phyloP scores from a whole-genome alignment of 768 basidiomycete genomes.

The Hygrocybe coccinea region DNA sequence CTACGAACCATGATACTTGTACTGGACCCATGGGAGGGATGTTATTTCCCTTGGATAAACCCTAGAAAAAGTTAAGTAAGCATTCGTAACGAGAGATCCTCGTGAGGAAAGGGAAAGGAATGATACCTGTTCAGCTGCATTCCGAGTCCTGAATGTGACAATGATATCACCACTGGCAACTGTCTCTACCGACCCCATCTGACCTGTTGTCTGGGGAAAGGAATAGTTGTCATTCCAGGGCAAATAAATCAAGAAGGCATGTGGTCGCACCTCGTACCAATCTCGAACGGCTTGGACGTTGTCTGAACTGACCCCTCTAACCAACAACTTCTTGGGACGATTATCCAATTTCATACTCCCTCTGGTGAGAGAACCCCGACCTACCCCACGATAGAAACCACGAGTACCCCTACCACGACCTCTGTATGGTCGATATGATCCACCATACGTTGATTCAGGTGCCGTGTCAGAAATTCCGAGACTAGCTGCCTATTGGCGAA shows the following conservation, averaged over 20 bases:
- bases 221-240: constrained; percentile 7
- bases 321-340: constrained; percentile 71
- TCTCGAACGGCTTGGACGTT: constrained; percentile 60
- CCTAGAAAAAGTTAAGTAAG: constrained; percentile 38
- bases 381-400: constrained; percentile 56
- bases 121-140: constrained; percentile 69
- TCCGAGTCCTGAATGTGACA: constrained; percentile 66
- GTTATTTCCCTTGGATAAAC: constrained; percentile 63
- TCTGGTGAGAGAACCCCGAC: constrained; percentile 62
- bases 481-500: constrained; percentile 56
- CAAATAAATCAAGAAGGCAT: not conserved
- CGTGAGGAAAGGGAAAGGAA: too few species aligned
- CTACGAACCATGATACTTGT: constrained; percentile 62
- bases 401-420: constrained; percentile 60
- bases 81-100: not conserved
- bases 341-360: constrained; percentile 87
- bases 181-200: constrained; percentile 59
- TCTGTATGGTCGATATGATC: constrained; percentile 64
- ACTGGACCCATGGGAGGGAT: constrained; percentile 64
- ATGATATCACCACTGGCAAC: constrained; percentile 54
- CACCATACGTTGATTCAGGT: constrained; percentile 33
- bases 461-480: constrained; percentile 61
- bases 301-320: constrained; percentile 59
- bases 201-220: constrained; percentile 55
- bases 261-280: constrained; percentile 71